Conservation (phyloP, 1,284 basidiomycete species). For the Amylostereum areolatum region DNA sequence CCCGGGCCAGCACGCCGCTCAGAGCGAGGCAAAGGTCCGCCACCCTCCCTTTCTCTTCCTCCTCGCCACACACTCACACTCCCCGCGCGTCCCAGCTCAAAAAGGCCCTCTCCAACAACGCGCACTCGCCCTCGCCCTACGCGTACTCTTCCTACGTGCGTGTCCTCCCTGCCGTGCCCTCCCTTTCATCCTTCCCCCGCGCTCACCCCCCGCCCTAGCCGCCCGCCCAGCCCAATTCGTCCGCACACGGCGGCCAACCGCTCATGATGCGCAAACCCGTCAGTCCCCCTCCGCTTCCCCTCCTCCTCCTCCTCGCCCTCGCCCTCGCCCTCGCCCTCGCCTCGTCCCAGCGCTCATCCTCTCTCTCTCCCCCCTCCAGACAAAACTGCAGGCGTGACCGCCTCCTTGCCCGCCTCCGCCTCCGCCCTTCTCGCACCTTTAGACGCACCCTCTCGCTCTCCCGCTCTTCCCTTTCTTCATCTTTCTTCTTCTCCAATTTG, state of each 20-base stretch:
- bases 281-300: conserved; percentile 15
- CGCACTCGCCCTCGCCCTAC: conserved; percentile 3
- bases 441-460: conserved; percentile 7
- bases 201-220: conserved; percentile 9
- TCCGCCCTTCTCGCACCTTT: background rate
- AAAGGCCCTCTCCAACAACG: conserved; percentile 15
- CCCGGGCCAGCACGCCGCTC: conserved; percentile 57
- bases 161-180: background rate
- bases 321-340: conserved; percentile 6
- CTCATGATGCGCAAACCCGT: conserved; percentile 33
- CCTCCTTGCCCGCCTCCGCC: background rate
- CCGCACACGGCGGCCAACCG: conserved; percentile 20
- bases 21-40: conserved; percentile 69
- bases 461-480: conserved; percentile 7
- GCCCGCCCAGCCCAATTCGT: conserved; percentile 15
- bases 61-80: background rate
- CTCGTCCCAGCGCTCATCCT: conserved; percentile 13
- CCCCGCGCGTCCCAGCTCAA: conserved; percentile 8
- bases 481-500: conserved; percentile 3
- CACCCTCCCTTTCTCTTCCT: background rate
- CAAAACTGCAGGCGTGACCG: conserved; percentile 9
- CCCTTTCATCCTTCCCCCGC: background rate
- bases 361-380: conserved; percentile 3
- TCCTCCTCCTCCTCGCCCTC: conserved; percentile 2
- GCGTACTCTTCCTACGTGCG: conserved; percentile 7